Base-by-base conservation (phyloP, 441 rosid genomes). In the Daphne laureola region DNA sequence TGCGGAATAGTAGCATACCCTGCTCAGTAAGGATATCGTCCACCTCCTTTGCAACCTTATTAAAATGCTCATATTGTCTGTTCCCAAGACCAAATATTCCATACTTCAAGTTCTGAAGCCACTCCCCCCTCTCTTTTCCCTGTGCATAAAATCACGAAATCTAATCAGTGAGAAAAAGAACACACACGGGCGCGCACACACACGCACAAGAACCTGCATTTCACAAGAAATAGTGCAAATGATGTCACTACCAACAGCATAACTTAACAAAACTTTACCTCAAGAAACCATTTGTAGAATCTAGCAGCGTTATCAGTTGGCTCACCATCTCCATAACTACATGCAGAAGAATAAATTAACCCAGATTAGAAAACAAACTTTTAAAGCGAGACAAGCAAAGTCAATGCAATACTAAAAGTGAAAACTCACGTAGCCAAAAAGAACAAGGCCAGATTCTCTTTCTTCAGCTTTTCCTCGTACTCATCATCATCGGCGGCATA, bases 291-390 rank as follows among this genome's bases (percentile, higher is more conserved):
- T 74, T 90, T 90, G 66, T 80, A 90, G 78, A 93, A 93, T 76
- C 95, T 87, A 2, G 99, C 97, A 0, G 99, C 99, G 68, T 93
- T 93, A 50, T 90, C 99, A 1, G 99, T 93, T 9, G 99, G 99
- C 63, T 93, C 99, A 51, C 99, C 99, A 59, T 93, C 99, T 67
- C 99, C 99, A 59, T 93, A 93, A 59, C 99, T 93, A 58, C 62
- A 65, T 13, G 12, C 21, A 41, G 41, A 53, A 36, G 43, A 54
- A 1, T 25, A 49, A 9, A 49, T 12, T 58, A 63, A 49, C 63
- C 4, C 51, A 35, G 27, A 60, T 55, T 47, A 61, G 57, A 51
- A 65, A 23, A 51, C 41, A 35, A 12, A 16, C 16, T 38, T 12
- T n/a, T 6, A 13, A 23, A 4, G n/a, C 8, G 0, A 43, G 7